A percentile compares a stretch with the other conserved stretches of the same genome.
Conservation (phyloP, 2,329 filamentous ascomycete genomes). For the Raffaelea arxii region DNA sequence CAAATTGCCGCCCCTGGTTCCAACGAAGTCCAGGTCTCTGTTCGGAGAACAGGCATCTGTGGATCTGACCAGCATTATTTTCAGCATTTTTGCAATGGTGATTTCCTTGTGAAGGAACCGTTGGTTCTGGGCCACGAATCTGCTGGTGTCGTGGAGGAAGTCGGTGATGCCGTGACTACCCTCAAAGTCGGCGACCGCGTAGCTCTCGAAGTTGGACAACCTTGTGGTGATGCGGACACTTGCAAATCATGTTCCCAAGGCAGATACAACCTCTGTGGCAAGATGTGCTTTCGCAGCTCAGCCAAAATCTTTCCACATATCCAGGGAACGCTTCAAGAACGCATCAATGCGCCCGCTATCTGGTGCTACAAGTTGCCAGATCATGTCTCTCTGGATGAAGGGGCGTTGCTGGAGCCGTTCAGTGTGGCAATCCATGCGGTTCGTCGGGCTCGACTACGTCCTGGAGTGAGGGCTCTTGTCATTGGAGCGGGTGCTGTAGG, state of each 20-base stretch:
- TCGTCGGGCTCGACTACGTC: slow-evolving; percentile 31
- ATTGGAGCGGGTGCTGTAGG: slow-evolving; percentile 54
- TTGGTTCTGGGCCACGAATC: slow-evolving; percentile 52
- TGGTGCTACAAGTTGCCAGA: slow-evolving; percentile 31
- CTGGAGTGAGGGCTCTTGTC: slow-evolving; percentile 37
- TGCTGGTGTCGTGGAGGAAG: slow-evolving; percentile 45
- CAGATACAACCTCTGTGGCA: slow-evolving; percentile 24
- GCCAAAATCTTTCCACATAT: slow-evolving; percentile 17
- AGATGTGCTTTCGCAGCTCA: slow-evolving; percentile 21
- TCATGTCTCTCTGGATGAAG: slow-evolving; percentile 36
- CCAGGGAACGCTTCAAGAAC: slow-evolving; percentile 22
- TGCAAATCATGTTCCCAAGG: slow-evolving; percentile 27
- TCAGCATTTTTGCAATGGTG: slow-evolving; percentile 34
- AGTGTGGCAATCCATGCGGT: slow-evolving; percentile 49
- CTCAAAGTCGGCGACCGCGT: slow-evolving; percentile 54
- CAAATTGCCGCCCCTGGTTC: slow-evolving; percentile 37
- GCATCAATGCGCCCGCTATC: slow-evolving; percentile 19
- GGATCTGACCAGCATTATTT: slow-evolving; percentile 47
- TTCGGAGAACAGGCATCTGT: slow-evolving; percentile 51
- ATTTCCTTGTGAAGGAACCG: slow-evolving; percentile 45
- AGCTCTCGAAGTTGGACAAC: slow-evolving; percentile 56
- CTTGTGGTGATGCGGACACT: slow-evolving; percentile 32
- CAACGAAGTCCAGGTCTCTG: slow-evolving; percentile 48
- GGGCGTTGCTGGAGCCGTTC: slow-evolving; percentile 48
- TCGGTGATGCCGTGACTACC: slow-evolving; percentile 46